Percentiles rank a stretch among this genome's conserved stretches.
phyloP scores from a whole-genome alignment of 164 flowering plant species.

The Aristolochia fimbriata region DNA sequence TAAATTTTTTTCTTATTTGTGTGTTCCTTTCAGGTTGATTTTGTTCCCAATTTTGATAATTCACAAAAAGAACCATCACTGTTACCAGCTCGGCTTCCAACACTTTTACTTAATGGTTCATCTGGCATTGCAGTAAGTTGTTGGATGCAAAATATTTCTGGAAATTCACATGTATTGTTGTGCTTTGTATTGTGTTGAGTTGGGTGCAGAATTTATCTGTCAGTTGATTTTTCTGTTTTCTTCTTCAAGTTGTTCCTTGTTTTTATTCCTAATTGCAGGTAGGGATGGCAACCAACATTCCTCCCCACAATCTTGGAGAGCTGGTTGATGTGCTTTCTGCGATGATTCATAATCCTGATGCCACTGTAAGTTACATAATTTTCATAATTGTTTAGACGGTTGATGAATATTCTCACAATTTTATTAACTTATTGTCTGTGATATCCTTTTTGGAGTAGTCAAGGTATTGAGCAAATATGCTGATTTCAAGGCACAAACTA shows the following conservation, averaged over 20 bases:
- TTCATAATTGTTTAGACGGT: neutral
- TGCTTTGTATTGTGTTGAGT: neutral
- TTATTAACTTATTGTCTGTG: too few species aligned
- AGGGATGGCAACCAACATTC: slow-evolving; percentile 98
- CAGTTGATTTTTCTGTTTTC: slow-evolving; percentile 1
- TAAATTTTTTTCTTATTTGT: too few species aligned
- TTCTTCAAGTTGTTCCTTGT: slow-evolving; percentile 2
- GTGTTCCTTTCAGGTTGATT: slow-evolving; percentile 70
- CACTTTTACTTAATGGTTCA: slow-evolving; percentile 83
- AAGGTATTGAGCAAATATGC: too few species aligned
- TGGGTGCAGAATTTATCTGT: too few species aligned
- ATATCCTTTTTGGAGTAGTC: too few species aligned
- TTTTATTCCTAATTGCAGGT: slow-evolving; percentile 36
- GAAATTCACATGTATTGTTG: neutral
- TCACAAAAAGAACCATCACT: slow-evolving; percentile 92
- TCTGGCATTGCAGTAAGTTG: slow-evolving; percentile 86
- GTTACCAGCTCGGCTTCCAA: slow-evolving; percentile 86
- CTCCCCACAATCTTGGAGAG: slow-evolving; percentile 99
- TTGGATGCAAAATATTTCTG: neutral
- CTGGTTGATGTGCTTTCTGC: slow-evolving; percentile 88
- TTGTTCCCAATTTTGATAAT: slow-evolving; percentile 83
- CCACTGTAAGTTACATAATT: slow-evolving; percentile 37
- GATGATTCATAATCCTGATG: slow-evolving; percentile 84
- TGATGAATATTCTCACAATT: too few species aligned
- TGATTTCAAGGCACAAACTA: too few species aligned